Conservation (phyloP, 352 stramenopile genomes). For the Globisporangium rhizosaccharum region DNA sequence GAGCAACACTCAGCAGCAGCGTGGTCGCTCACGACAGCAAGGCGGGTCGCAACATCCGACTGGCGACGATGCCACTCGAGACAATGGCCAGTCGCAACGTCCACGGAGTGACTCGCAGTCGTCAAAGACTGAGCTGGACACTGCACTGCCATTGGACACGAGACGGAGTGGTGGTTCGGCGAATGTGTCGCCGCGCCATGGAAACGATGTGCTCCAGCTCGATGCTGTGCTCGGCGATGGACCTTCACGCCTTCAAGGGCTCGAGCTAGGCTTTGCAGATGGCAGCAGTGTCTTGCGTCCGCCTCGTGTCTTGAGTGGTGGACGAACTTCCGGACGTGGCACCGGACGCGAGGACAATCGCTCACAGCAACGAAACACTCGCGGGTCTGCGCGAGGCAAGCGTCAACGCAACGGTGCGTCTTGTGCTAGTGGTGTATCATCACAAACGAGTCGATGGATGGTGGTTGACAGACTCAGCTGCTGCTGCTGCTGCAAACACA, state of each 20-base stretch:
- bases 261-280: too few relatives aligned
- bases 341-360: background rate
- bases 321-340: background rate
- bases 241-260: too few relatives aligned
- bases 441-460: background rate
- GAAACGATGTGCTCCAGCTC: background rate
- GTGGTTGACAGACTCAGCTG: background rate
- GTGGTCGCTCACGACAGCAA: too few relatives aligned
- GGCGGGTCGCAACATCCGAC: too few relatives aligned
- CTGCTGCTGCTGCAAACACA: background rate
- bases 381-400: constrained; percentile 1
- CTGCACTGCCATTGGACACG: too few relatives aligned
- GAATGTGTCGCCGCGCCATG: background rate
- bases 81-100: too few relatives aligned
- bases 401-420: background rate
- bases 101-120: too few relatives aligned
- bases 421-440: background rate
- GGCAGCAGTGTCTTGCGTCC: too few relatives aligned
- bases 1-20: too few relatives aligned
- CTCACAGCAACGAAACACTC: background rate
- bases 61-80: too few relatives aligned
- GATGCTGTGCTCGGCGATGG: background rate
- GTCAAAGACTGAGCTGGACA: too few relatives aligned
- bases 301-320: too few relatives aligned
- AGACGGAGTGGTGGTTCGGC: background rate